Base-by-base conservation (phyloP, 208 protist genomes). In the Angomonas desouzai region DNA sequence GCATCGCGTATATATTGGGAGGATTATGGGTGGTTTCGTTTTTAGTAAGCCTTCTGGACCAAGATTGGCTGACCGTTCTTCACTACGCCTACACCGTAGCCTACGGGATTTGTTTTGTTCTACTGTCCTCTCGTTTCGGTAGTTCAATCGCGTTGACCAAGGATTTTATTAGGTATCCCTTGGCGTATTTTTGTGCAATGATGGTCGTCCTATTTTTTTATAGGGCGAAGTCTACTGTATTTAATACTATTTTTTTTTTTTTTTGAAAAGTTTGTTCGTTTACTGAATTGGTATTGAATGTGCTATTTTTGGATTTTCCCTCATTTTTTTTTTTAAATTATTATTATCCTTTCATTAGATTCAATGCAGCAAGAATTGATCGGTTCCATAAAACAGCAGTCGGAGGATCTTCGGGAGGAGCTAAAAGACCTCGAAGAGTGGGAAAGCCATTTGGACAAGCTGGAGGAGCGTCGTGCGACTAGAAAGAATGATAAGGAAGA, bases 321-420 rank as follows among this genome's bases (percentile, higher is more conserved):
- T 53, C 18, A 55, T 45, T 32, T 36, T 43, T 20, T 43, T 62
- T 51, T 55, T 63, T 70, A 32, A 43, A 9, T 18, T 64, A 0
- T 64, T 32, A 55, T 64, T 29, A 20, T 29, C 9, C 34, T 43
- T 2, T 23, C 62, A 30, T 61, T 7, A 29, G 0, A 32, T 2
- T 38, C 48, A 25, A 34, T 38, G 20, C 34, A 36, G 3, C 27
- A 34, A 30, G 16, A 62, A 47, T 22, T 85, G 18, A 72, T 80
- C 18, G 74, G 83, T 45, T 70, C 77, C 28, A 93, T 96, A 59
- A 78, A 77, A 55, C 86, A 91, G 58, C 86, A 93, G 70, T 80
- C 86, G 0, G 87, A 94, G 23, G 88, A 96, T 68, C 70, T 94
- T n/a, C 71, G 85, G 3, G 84, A 94, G 38, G 88, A 92, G 74